Evolutionary conservation across 257 asterid genomes (phyloP), one percentile per base, ranked within the genome.

Genomic region (Jacaranda mimosifolia): DNA sequence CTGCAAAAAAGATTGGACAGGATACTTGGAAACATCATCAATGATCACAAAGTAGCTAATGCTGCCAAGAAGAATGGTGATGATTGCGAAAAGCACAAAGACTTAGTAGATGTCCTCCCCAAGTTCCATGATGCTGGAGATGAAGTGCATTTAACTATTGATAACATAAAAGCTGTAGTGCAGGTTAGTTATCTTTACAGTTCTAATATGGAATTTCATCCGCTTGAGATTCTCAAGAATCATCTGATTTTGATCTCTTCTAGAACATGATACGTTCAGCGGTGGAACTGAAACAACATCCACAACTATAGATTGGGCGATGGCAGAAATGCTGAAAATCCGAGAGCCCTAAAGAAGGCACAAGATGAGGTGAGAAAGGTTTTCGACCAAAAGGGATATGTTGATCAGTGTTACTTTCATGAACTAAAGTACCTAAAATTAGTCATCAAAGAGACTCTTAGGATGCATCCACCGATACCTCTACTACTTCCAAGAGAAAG

Each of bases 281-380:
- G 79, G 63, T 9, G 82, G 85, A 15, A 81, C 48, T 35, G 85
- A 77, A 10, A 77, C 82, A 63, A 65, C 79, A 8, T 32, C 82
- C 6, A 65, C 82, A 17, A 39, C 72, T 1, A 15, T 65, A 10
- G 76, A 48, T n/a, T 81, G 79, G 85, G 78, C 74, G 1, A 81
- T 81, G 79, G 17, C 82, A 6, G 82, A 81, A 32, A 10, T 81
- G 74, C 40, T 81, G 51, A 76, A 52, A 46, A 76, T 15, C 69
- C 81, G 10, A 9, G 80, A n/a, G 36, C 63, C 39, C 45, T 81
- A 46, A 43, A 69, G 14, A 60, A 60, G 66, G 77, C 60, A 17
- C 72, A 74, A 74, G 72, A 52, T 1, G 80, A 76, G 56, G 75
- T 76, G 21, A 76, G 75, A 26, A 49, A 43, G 14, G 75, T 57